Conservation (phyloP, 2,329 filamentous ascomycete species). For the Paramyrothecium sp. region DNA sequence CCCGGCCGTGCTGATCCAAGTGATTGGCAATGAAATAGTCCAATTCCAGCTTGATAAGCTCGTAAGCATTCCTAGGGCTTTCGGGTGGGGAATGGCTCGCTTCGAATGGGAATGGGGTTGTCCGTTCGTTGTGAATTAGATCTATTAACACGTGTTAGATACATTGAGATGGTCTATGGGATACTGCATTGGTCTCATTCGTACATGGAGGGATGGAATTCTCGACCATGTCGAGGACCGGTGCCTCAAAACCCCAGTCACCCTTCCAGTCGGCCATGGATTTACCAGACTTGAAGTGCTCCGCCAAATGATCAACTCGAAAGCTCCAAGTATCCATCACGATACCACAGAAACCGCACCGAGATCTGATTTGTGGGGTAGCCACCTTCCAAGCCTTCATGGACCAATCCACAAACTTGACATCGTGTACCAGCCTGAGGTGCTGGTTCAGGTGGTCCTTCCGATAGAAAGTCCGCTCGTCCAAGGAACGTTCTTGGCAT, state of each 20-base stretch:
- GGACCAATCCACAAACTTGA: slow-evolving; percentile 62
- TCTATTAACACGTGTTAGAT: slow-evolving; percentile 49
- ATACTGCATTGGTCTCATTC: slow-evolving; percentile 35
- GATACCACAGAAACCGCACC: slow-evolving; percentile 65
- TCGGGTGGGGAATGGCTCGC: slow-evolving; percentile 42
- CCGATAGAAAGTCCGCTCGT: slow-evolving; percentile 64
- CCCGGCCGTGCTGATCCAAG: slow-evolving; percentile 35
- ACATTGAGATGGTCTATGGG: slow-evolving; percentile 32
- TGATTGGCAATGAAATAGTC: slow-evolving; percentile 49
- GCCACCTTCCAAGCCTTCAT: slow-evolving; percentile 64
- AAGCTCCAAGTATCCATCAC: slow-evolving; percentile 61
- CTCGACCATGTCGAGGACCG: slow-evolving; percentile 62
- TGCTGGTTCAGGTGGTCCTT: slow-evolving; percentile 69
- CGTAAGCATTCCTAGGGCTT: slow-evolving; percentile 57
- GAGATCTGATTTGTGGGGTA: slow-evolving; percentile 59
- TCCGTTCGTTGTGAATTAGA: slow-evolving; percentile 63
- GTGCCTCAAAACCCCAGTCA: slow-evolving; percentile 65
- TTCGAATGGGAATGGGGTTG: slow-evolving; percentile 52
- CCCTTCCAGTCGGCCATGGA: slow-evolving; percentile 70
- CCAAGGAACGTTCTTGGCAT: slow-evolving; percentile 63
- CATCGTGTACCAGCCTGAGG: slow-evolving; percentile 59
- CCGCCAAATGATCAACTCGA: slow-evolving; percentile 62
- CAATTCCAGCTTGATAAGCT: slow-evolving; percentile 58
- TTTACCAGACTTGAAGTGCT: slow-evolving; percentile 65
- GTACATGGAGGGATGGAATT: slow-evolving; percentile 65